These are phyloP conservation scores for Calocybe indica DNA, from an alignment of 768 basidiomycete genomes.

Conservation along the genomic window DNA sequence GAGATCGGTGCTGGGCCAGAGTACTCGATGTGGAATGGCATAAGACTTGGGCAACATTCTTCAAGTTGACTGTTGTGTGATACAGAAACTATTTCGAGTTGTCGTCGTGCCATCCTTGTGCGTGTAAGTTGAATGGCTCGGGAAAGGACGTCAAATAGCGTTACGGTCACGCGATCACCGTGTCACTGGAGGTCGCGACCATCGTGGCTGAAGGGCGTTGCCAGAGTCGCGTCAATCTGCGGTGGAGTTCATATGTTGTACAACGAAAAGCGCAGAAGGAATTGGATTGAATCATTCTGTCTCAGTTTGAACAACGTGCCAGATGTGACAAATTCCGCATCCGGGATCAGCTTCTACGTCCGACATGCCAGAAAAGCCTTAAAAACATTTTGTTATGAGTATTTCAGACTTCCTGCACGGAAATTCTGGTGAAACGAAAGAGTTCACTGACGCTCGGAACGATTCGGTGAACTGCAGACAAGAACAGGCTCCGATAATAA, in stretches of 20 bases:
- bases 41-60: conserved; percentile 58
- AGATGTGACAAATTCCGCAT: too few relatives aligned
- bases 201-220: background rate
- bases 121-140: background rate
- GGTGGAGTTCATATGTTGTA: too few relatives aligned
- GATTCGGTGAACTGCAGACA: background rate
- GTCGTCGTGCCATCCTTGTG: background rate
- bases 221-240: conserved; percentile 1
- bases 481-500: conserved; percentile 5
- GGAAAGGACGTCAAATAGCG: background rate
- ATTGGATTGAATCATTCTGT: background rate
- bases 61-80: conserved; percentile 3
- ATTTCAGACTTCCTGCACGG: too few relatives aligned
- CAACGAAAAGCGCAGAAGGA: background rate
- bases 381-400: too few relatives aligned
- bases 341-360: too few relatives aligned
- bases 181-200: background rate
- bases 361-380: too few relatives aligned
- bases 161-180: conserved; percentile 1
- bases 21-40: conserved; percentile 79
- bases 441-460: too few relatives aligned
- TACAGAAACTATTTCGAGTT: background rate
- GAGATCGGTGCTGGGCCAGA: conserved; percentile 68
- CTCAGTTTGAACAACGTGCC: background rate
- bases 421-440: too few relatives aligned